These are phyloP conservation scores for Wickerhamiella domercqiae DNA, from an alignment of 805 yeast species.

Conservation along the genomic window DNA sequence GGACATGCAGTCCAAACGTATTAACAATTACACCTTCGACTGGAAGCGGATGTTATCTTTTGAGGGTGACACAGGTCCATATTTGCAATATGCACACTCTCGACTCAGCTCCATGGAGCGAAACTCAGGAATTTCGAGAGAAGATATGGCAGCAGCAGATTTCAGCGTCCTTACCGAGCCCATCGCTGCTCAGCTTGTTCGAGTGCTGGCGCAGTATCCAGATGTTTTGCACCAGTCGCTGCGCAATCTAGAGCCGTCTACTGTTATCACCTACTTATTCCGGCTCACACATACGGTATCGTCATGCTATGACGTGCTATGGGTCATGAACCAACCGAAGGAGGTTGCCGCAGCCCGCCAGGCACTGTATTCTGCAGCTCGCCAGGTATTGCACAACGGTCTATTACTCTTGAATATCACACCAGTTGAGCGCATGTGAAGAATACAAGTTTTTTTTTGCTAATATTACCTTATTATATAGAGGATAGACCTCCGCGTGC, in stretches of 20 bases:
- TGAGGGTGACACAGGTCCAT: slow-evolving; percentile 99
- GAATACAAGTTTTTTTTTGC: background rate
- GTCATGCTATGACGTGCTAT: slow-evolving; percentile 84
- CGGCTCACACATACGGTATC: slow-evolving; percentile 85
- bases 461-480: background rate
- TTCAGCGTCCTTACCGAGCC: slow-evolving; percentile 52
- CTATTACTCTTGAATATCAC: slow-evolving; percentile 80
- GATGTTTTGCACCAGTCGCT: slow-evolving; percentile 72
- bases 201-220: slow-evolving; percentile 79
- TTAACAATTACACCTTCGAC: slow-evolving; percentile 88
- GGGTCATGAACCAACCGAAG: slow-evolving; percentile 92
- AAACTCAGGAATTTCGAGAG: slow-evolving; percentile 34
- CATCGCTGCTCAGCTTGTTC: slow-evolving; percentile 52
- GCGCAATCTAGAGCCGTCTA: slow-evolving; percentile 80
- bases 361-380: slow-evolving; percentile 79
- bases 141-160: slow-evolving; percentile 32
- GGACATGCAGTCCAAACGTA: slow-evolving; percentile 95
- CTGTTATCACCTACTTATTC: slow-evolving; percentile 86
- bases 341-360: slow-evolving; percentile 80
- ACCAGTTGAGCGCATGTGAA: slow-evolving; percentile 95
- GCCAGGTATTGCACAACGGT: slow-evolving; percentile 81
- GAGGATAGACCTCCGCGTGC: slow-evolving; percentile 69
- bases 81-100: slow-evolving; percentile 95
- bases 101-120: slow-evolving; percentile 90
- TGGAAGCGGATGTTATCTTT: slow-evolving; percentile 98